phyloP scores from a whole-genome alignment of 2,329 filamentous ascomycete species.

The Endothia cerciana region DNA sequence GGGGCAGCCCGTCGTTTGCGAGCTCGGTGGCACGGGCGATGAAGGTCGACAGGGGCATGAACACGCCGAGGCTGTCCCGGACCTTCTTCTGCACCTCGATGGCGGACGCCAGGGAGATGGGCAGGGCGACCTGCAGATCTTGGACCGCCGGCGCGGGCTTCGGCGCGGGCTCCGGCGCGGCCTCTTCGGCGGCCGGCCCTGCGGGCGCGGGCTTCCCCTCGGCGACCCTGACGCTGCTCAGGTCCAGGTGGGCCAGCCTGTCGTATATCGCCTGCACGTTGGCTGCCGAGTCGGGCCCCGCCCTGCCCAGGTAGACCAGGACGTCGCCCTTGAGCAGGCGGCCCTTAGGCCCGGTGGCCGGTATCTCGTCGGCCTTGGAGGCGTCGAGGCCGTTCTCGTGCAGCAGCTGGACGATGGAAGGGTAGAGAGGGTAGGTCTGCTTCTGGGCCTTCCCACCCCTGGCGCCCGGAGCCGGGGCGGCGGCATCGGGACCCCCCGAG shows the following conservation, averaged over 20 bases:
- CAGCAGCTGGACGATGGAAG: constrained; percentile 82
- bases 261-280: constrained; percentile 72
- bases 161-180: constrained; percentile 43
- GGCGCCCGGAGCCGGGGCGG: constrained; percentile 26
- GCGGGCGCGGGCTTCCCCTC: constrained; percentile 48
- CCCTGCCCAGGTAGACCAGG: constrained; percentile 82
- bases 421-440: constrained; percentile 74
- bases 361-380: constrained; percentile 79
- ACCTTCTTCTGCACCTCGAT: constrained; percentile 81
- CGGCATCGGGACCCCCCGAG: constrained; percentile 26
- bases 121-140: constrained; percentile 66
- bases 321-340: constrained; percentile 95
- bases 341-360: constrained; percentile 83
- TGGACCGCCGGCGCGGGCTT: constrained; percentile 46
- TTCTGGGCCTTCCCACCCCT: constrained; percentile 57
- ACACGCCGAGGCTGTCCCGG: constrained; percentile 75
- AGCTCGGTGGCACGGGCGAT: constrained; percentile 82
- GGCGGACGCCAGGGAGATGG: constrained; percentile 79
- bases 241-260: constrained; percentile 81
- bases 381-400: constrained; percentile 77
- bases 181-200: constrained; percentile 40
- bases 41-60: constrained; percentile 84
- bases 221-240: constrained; percentile 91
- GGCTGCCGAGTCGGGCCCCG: constrained; percentile 72
- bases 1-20: constrained; percentile 85